phyloP scores from a whole-genome alignment of 1,139 yeast species.

The Meyerozyma athensensis region DNA sequence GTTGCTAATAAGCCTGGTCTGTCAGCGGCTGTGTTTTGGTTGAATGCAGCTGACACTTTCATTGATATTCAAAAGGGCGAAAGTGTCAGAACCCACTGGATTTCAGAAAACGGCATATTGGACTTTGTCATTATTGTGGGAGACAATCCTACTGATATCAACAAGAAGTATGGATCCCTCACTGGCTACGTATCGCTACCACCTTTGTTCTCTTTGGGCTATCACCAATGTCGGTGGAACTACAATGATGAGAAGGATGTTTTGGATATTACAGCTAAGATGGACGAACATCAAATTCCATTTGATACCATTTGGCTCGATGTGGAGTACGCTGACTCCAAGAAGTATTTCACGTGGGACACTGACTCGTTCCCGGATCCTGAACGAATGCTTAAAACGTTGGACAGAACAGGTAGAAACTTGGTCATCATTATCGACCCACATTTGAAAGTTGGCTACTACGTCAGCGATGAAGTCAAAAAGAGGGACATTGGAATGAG shows the following conservation, averaged over 20 bases:
- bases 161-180: constrained; percentile 59
- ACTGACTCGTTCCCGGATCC: constrained; percentile 71
- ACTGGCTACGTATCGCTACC: constrained; percentile 81
- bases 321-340: constrained; percentile 81
- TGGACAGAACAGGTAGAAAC: constrained; percentile 73
- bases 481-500: constrained; percentile 34
- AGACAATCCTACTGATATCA: constrained; percentile 54
- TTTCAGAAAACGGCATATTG: constrained; percentile 81
- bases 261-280: constrained; percentile 56
- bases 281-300: constrained; percentile 76
- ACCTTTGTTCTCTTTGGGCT: constrained; percentile 73
- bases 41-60: constrained; percentile 90
- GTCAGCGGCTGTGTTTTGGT: constrained; percentile 83
- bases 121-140: constrained; percentile 73
- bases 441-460: constrained; percentile 71
- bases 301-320: constrained; percentile 95
- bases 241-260: constrained; percentile 87
- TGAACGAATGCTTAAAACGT: constrained; percentile 52
- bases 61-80: constrained; percentile 56
- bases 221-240: constrained; percentile 97
- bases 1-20: constrained; percentile 57
- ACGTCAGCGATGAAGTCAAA: constrained; percentile 51
- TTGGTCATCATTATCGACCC: constrained; percentile 89
- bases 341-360: constrained; percentile 92
- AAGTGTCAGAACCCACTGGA: constrained; percentile 71